Conservation (phyloP, 2,329 filamentous ascomycete species). For the Byssothecium circinans region DNA sequence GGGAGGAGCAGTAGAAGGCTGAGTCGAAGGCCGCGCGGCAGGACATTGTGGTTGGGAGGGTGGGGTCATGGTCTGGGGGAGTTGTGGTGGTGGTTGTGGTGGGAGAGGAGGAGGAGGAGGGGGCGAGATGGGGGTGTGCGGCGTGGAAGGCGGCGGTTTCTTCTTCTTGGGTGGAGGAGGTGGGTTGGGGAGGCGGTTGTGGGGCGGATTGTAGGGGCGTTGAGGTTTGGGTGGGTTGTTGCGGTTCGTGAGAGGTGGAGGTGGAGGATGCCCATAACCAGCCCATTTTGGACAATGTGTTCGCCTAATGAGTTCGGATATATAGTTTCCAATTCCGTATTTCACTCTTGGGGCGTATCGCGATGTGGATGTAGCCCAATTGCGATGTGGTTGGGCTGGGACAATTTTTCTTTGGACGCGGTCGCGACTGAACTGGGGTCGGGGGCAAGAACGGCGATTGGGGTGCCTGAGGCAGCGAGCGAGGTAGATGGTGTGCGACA, state of each 20-base stretch:
- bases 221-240: slow-evolving; percentile 17
- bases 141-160: slow-evolving; percentile 56
- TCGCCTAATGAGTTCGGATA: background rate
- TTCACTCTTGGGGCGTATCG: background rate
- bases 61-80: slow-evolving; percentile 25
- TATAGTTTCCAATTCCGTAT: too few relatives aligned
- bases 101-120: slow-evolving; percentile 14
- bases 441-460: background rate
- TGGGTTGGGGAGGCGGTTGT: slow-evolving; percentile 46
- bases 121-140: slow-evolving; percentile 54
- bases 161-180: slow-evolving; percentile 7
- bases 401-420: background rate
- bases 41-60: slow-evolving; percentile 78
- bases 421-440: background rate
- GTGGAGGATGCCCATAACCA: slow-evolving; percentile 42
- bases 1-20: slow-evolving; percentile 89
- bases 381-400: background rate
- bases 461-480: background rate
- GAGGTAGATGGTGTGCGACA: slow-evolving; percentile 3
- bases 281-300: slow-evolving; percentile 41
- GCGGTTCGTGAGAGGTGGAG: slow-evolving; percentile 19
- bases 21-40: slow-evolving; percentile 89
- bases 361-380: background rate
- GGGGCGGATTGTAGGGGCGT: slow-evolving; percentile 21
- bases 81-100: slow-evolving; percentile 13